These are phyloP conservation scores for Naganishia sp. DNA, from an alignment of 1,284 basidiomycete species.

Conservation along the genomic window DNA sequence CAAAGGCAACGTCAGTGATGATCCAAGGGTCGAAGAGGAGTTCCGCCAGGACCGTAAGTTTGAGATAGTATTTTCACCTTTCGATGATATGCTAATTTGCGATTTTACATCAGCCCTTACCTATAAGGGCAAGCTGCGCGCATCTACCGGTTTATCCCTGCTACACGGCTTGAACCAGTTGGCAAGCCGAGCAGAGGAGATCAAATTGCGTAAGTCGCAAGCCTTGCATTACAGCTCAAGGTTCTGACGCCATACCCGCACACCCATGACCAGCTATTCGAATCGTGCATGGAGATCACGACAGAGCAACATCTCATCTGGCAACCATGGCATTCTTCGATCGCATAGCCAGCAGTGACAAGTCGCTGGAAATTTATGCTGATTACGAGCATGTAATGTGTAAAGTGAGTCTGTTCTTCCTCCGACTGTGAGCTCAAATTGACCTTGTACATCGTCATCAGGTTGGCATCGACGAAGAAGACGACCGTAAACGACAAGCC, in stretches of 20 bases:
- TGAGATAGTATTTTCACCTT: not conserved
- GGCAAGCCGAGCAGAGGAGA: conserved; percentile 46
- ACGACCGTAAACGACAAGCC: conserved; percentile 53
- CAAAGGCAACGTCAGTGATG: conserved; percentile 58
- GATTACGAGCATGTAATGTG: conserved; percentile 58
- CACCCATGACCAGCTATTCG: conserved; percentile 48
- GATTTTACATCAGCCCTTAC: conserved; percentile 45
- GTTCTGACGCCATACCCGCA: conserved; percentile 10
- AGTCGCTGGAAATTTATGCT: conserved; percentile 56
- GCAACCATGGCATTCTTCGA: conserved; percentile 55
- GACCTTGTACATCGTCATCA: conserved; percentile 39
- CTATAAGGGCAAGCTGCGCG: conserved; percentile 57
- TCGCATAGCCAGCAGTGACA: conserved; percentile 51
- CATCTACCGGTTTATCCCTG: conserved; percentile 57
- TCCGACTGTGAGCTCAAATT: not conserved
- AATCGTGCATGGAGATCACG: conserved; percentile 56
- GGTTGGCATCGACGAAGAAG: conserved; percentile 51
- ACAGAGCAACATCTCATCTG: conserved; percentile 55
- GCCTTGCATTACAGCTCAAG: not conserved
- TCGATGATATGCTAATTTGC: conserved; percentile 31
- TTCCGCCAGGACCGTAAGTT: conserved; percentile 53
- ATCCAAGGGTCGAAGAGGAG: conserved; percentile 57
- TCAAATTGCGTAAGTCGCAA: conserved; percentile 46
- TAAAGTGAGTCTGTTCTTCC: conserved; percentile 37
- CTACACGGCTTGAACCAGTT: conserved; percentile 55